phyloP scores from a whole-genome alignment of 768 basidiomycete genomes.

The Lepiota venenata region DNA sequence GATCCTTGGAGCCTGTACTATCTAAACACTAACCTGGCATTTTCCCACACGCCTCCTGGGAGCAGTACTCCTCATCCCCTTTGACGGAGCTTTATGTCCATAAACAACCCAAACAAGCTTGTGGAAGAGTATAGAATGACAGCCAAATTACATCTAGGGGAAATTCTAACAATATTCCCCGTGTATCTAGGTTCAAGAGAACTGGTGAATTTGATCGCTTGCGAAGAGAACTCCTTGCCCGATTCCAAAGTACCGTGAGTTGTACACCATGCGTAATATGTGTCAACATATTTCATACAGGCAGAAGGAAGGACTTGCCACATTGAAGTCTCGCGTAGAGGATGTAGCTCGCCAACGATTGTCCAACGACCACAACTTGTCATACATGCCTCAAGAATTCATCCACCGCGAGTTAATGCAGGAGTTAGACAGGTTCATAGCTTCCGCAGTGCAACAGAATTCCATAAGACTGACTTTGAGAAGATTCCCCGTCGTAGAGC shows the following conservation, averaged over 20 bases:
- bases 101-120: constrained; percentile 56
- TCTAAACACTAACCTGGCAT: too few relatives aligned
- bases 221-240: constrained; percentile 57
- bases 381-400: constrained; percentile 47
- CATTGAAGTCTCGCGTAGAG: constrained; percentile 56
- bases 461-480: neutral
- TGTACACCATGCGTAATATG: neutral
- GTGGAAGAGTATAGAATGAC: constrained; percentile 53
- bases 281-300: neutral
- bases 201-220: constrained; percentile 77
- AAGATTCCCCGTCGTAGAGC: constrained; percentile 12
- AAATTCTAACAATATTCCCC: neutral
- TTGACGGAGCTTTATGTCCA: constrained; percentile 32
- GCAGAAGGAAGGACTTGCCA: constrained; percentile 45
- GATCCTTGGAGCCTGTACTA: too few relatives aligned
- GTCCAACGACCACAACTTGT: constrained; percentile 48
- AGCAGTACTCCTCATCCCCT: too few relatives aligned
- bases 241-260: constrained; percentile 44
- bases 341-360: constrained; percentile 60
- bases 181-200: constrained; percentile 61
- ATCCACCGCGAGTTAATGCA: constrained; percentile 65
- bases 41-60: too few relatives aligned
- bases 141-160: neutral
- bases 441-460: neutral
- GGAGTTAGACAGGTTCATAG: constrained; percentile 61